These are phyloP conservation scores for Stereocaulon alpinum DNA, from an alignment of 495 filamentous ascomycete genomes.

Conservation along the genomic window DNA sequence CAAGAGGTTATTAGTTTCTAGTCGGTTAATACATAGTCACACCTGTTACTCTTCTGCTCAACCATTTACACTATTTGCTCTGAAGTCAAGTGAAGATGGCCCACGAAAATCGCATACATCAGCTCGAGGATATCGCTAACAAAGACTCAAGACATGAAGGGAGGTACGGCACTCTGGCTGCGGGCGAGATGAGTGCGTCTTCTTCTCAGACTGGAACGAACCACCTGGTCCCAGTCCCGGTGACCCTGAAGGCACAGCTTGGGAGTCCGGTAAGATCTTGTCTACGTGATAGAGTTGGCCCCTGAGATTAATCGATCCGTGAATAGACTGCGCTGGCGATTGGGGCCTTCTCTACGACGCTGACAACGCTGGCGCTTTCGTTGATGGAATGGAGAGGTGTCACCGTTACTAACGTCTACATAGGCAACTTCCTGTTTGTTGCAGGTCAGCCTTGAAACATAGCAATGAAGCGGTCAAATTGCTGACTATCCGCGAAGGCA, in stretches of 20 bases:
- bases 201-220: slow-evolving; percentile 14
- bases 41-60: no score
- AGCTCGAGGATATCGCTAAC: slow-evolving; percentile 24
- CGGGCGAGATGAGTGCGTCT: slow-evolving; percentile 13
- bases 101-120: slow-evolving; percentile 22
- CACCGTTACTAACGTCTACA: slow-evolving; percentile 36
- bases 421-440: slow-evolving; percentile 43
- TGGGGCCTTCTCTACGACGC: slow-evolving; percentile 41
- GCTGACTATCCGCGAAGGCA: slow-evolving; percentile 18
- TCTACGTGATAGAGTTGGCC: background rate
- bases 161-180: slow-evolving; percentile 14
- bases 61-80: no score
- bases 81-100: slow-evolving; percentile 15
- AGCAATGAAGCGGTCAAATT: background rate
- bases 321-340: slow-evolving; percentile 35
- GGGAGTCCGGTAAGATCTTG: slow-evolving; percentile 21
- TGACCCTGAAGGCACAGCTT: slow-evolving; percentile 27
- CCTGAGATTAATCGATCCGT: no score
- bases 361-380: slow-evolving; percentile 38
- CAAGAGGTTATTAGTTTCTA: no score
- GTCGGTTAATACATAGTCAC: no score
- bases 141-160: slow-evolving; percentile 18
- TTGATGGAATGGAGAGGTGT: slow-evolving; percentile 42
- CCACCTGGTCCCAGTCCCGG: slow-evolving; percentile 23
- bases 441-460: slow-evolving; percentile 12